phyloP scores from a whole-genome alignment of 2,329 filamentous ascomycete genomes.

The Colletotrichum spaethianum region DNA sequence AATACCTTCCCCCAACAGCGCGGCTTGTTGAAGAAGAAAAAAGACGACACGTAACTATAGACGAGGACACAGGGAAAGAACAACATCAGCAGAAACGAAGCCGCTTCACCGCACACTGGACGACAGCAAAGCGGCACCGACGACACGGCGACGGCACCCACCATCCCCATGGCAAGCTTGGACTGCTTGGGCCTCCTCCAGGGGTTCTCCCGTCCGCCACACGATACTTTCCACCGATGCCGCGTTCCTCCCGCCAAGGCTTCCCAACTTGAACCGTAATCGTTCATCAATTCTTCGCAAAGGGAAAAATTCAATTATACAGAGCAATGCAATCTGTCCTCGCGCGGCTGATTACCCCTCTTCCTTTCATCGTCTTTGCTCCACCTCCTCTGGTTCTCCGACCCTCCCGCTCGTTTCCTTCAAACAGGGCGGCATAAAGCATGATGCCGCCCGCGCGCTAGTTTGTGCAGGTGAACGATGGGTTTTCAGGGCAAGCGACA shows the following conservation, averaged over 20 bases:
- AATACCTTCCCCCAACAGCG: background rate
- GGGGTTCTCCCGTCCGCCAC: slow-evolving; percentile 34
- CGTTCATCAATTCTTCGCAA: slow-evolving; percentile 35
- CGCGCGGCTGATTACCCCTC: background rate
- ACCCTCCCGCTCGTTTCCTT: slow-evolving; percentile 25
- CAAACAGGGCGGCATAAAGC: slow-evolving; percentile 38
- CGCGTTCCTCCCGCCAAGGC: slow-evolving; percentile 28
- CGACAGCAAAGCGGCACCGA: slow-evolving; percentile 33
- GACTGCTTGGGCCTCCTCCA: slow-evolving; percentile 36
- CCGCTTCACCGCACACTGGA: slow-evolving; percentile 32
- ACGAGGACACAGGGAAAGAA: slow-evolving; percentile 6
- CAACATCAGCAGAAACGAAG: slow-evolving; percentile 10
- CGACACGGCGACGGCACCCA: slow-evolving; percentile 22
- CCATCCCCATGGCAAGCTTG: slow-evolving; percentile 41
- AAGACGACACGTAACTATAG: slow-evolving; percentile 1
- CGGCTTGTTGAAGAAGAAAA: background rate
- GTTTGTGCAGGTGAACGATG: background rate
- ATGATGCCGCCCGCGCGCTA: slow-evolving; percentile 10
- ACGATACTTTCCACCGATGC: slow-evolving; percentile 30
- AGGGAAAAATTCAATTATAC: background rate
- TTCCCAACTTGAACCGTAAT: slow-evolving; percentile 18
- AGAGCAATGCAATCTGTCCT: slow-evolving; percentile 26
- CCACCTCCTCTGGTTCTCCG: slow-evolving; percentile 10
- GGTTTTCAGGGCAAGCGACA: slow-evolving; percentile 17
- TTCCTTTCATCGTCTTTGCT: background rate